These are phyloP conservation scores for Fragilaria radians DNA, from an alignment of 108 stramenopile genomes.

Conservation along the genomic window DNA sequence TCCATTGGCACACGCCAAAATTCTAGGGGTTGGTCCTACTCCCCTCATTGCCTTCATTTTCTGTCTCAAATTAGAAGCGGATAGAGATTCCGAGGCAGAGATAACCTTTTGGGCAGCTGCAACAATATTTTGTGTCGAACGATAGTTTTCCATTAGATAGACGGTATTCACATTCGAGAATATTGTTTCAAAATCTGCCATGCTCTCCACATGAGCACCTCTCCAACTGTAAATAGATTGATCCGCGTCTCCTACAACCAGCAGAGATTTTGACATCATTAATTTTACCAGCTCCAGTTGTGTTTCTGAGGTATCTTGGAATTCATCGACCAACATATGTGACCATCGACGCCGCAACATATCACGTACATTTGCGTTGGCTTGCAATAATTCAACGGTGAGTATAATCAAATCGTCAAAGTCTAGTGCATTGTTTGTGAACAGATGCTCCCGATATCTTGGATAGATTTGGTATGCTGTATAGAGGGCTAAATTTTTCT, in stretches of 20 bases:
- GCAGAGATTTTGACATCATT: constrained; percentile 54
- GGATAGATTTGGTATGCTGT: constrained; percentile 48
- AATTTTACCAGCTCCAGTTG: constrained; percentile 75
- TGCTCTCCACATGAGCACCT: constrained; percentile 67
- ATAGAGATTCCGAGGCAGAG: constrained; percentile 16
- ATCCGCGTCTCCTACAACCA: constrained; percentile 82
- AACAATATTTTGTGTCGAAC: constrained; percentile 78
- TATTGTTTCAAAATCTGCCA: constrained; percentile 48
- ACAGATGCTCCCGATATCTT: constrained; percentile 56
- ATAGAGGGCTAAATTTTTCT: not conserved
- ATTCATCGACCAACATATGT: constrained; percentile 84
- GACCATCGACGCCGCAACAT: constrained; percentile 53
- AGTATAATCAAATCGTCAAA: constrained; percentile 89
- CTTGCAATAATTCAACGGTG: constrained; percentile 57
- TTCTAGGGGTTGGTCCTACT: constrained; percentile 51
- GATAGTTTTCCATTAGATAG: constrained; percentile 77
- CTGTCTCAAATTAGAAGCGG: constrained; percentile 37
- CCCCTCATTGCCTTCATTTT: constrained; percentile 77
- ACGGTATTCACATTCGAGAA: constrained; percentile 57
- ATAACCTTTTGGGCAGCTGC: constrained; percentile 75
- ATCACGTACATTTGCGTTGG: constrained; percentile 34
- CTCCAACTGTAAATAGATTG: constrained; percentile 83
- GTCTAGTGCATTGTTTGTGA: constrained; percentile 72
- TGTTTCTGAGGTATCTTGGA: constrained; percentile 69
- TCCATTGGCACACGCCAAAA: constrained; percentile 62